These are phyloP conservation scores for Penicillium decumbens DNA, from an alignment of 2,329 filamentous ascomycete genomes.

Conservation along the genomic window DNA sequence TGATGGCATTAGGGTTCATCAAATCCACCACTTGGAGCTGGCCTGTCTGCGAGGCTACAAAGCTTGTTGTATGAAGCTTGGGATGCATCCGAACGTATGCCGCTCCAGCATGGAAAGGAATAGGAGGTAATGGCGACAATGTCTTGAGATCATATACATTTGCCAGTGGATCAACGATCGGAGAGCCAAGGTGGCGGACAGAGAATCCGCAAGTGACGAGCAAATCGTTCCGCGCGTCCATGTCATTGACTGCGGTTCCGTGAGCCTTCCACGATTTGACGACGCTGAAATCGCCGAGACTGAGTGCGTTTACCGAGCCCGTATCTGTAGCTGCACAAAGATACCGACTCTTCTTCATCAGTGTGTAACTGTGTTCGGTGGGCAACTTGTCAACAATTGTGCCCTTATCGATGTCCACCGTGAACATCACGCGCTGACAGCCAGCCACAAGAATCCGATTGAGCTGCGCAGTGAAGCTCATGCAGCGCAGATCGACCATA, in stretches of 20 bases:
- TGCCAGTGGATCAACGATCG: conserved; percentile 85
- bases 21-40: conserved; percentile 95
- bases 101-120: conserved; percentile 86
- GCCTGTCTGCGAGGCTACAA: conserved; percentile 85
- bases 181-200: conserved; percentile 69
- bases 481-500: conserved; percentile 85
- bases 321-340: conserved; percentile 85
- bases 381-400: conserved; percentile 66
- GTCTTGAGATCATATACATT: conserved; percentile 96
- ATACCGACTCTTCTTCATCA: conserved; percentile 83
- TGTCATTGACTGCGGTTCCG: conserved; percentile 82
- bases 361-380: conserved; percentile 73
- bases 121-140: conserved; percentile 77
- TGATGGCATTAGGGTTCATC: conserved; percentile 85
- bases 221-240: conserved; percentile 94
- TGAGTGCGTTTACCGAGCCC: conserved; percentile 80
- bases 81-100: conserved; percentile 97
- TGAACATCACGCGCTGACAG: conserved; percentile 79
- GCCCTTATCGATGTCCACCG: conserved; percentile 66
- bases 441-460: conserved; percentile 84
- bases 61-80: conserved; percentile 87
- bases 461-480: conserved; percentile 88
- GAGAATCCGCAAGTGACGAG: conserved; percentile 94
- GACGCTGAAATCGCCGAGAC: conserved; percentile 70
- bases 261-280: conserved; percentile 89